Percentiles rank a stretch among this genome's conserved stretches.
Evolutionary conservation across 1,139 yeast genomes (phyloP).

Genomic region (Trichomonascaceae sp.): DNA sequence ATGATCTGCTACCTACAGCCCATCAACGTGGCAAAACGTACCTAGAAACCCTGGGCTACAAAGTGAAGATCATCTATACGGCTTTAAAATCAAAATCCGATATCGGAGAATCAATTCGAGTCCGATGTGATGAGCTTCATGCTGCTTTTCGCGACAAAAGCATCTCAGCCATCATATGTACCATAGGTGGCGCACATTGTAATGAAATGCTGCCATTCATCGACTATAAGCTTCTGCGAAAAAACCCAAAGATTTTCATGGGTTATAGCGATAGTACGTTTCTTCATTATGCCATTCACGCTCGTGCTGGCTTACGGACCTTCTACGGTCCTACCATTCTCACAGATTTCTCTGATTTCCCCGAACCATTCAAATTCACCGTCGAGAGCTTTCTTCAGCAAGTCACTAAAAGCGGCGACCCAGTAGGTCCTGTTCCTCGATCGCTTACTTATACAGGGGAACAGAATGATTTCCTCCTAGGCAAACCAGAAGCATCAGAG

Average conservation of each 20-base stretch:
- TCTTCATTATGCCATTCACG: neutral
- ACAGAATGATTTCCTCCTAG: neutral
- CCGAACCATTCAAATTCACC: neutral
- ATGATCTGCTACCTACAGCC: neutral
- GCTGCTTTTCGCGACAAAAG: neutral
- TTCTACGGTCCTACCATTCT: neutral
- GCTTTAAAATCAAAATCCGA: neutral
- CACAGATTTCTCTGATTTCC: neutral
- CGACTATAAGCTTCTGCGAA: neutral
- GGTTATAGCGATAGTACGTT: neutral
- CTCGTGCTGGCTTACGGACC: neutral
- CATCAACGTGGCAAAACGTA: neutral
- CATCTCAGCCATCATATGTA: neutral
- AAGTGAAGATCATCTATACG: neutral
- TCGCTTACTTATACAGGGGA: neutral
- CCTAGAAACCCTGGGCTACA: neutral
- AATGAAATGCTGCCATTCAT: neutral
- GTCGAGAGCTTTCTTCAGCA: neutral
- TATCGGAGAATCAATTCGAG: neutral
- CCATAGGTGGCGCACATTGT: neutral
- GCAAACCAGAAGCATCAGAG: neutral
- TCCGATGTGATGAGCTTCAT: neutral
- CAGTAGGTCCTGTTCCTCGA: neutral
- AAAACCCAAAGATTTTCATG: neutral
- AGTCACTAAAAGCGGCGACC: neutral